Evolutionary conservation across 768 basidiomycete genomes (phyloP), one percentile per base, ranked within the genome.

Genomic region (Dioszegia hungarica): DNA sequence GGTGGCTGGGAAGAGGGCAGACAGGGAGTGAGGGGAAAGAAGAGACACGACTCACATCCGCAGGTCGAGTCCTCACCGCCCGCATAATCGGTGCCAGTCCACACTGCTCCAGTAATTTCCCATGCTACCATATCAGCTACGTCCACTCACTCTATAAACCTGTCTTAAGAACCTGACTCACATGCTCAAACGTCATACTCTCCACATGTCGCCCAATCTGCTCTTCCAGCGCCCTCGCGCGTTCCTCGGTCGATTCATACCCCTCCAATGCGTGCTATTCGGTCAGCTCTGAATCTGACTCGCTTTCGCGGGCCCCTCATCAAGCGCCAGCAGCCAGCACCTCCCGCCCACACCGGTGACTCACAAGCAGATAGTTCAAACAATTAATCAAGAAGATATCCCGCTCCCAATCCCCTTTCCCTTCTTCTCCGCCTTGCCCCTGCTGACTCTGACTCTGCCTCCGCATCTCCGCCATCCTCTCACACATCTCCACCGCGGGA

Each of bases 331-430:
- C n/a, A n/a, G n/a, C n/a, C n/a, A n/a, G n/a, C n/a, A n/a, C n/a
- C n/a, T n/a, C n/a, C n/a, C n/a, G n/a, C n/a, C n/a, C n/a, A n/a
- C n/a, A n/a, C n/a, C n/a, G n/a, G n/a, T n/a, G n/a, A n/a, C n/a
- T n/a, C n/a, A n/a, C n/a, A n/a, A n/a, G n/a, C n/a, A 95, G 75
- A 72, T 90, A 92, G 17, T 82, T 84, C 61, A 90, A 75, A 57
- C 88, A 94, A 67, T 98, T 97, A 62, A 95, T 79, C 51, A 89
- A 80, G 70, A 90, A 98, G 0, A 95, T 82, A 2, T 83, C 81
- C 43, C 80, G 81, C 71, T 99, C 93, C 90, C 93, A 94, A 29
- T 77, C 79, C 31, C 80, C 80, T 68, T 86, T 87, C 62, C 84
- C 84, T 5, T 38, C 43, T 9, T 57, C 60, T 31, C 48, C 61